Conservation (phyloP, 2,329 filamentous ascomycete species). For the Sarocladium kiliense region DNA sequence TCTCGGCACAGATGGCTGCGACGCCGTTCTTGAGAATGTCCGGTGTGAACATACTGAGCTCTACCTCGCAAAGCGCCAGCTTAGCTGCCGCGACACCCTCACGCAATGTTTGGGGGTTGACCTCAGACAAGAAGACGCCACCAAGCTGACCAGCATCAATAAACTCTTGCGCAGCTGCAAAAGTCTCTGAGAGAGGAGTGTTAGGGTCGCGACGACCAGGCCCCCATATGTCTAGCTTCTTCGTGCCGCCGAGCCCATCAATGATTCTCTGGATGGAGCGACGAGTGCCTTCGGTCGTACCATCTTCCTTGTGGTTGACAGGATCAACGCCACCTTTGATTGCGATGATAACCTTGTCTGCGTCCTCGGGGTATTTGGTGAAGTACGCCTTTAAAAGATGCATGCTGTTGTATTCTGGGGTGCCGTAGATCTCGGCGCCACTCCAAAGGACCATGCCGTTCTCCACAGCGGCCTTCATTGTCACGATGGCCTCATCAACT, state of each 20-base stretch:
- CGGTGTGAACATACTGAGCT: slow-evolving; percentile 45
- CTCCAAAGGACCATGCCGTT: slow-evolving; percentile 52
- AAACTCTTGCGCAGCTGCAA: slow-evolving; percentile 41
- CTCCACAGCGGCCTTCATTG: slow-evolving; percentile 48
- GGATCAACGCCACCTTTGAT: slow-evolving; percentile 53
- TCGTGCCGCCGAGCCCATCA: slow-evolving; percentile 43
- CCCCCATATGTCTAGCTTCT: slow-evolving; percentile 57
- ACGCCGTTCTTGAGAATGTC: slow-evolving; percentile 47
- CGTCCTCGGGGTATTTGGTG: slow-evolving; percentile 57
- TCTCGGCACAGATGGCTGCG: slow-evolving; percentile 51
- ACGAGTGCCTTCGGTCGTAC: slow-evolving; percentile 41
- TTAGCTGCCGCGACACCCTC: slow-evolving; percentile 38
- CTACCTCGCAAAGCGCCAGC: slow-evolving; percentile 47
- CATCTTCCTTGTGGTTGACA: slow-evolving; percentile 35
- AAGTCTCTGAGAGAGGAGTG: slow-evolving; percentile 36
- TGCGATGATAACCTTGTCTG: slow-evolving; percentile 53
- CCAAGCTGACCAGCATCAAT: slow-evolving; percentile 47
- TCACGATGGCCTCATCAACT: slow-evolving; percentile 46
- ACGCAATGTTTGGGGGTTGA: slow-evolving; percentile 41
- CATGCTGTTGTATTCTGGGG: slow-evolving; percentile 51
- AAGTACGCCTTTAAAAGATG: slow-evolving; percentile 59
- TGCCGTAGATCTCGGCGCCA: slow-evolving; percentile 58
- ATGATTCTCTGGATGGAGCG: slow-evolving; percentile 55
- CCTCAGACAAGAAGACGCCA: slow-evolving; percentile 47
- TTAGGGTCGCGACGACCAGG: slow-evolving; percentile 51